Conservation (phyloP, 148 eudicot genomes). For the Rhododendron vialii region DNA sequence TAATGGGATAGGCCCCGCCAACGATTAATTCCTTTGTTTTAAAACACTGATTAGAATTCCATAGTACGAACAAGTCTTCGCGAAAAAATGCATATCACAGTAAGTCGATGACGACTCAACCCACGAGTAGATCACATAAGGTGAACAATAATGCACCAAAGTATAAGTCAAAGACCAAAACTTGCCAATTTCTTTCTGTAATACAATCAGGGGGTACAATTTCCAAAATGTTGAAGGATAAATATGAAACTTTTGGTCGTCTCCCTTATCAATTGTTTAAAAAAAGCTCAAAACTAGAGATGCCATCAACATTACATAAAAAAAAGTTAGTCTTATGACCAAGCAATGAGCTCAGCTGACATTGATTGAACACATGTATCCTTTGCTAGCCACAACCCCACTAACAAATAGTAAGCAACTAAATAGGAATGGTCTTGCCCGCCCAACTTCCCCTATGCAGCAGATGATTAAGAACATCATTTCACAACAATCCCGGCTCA, state of each 20-base stretch:
- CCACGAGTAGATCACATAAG: neutral
- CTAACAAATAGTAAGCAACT: neutral
- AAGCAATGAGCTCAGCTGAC: neutral
- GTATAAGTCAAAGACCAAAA: neutral
- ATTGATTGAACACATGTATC: neutral
- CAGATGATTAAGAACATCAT: neutral
- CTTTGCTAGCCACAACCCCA: neutral
- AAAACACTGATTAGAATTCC: neutral
- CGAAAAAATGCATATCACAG: neutral
- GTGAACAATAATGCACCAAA: neutral
- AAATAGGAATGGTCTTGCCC: neutral
- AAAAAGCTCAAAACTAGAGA: neutral
- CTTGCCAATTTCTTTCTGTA: neutral
- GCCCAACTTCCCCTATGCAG: neutral
- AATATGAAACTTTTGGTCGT: neutral
- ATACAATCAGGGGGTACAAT: neutral
- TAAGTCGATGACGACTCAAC: neutral
- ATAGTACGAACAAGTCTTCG: neutral
- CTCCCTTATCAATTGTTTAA: neutral
- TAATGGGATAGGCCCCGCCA: too few species aligned
- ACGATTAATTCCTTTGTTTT: too few species aligned
- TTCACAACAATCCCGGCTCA: neutral
- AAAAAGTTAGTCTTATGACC: neutral
- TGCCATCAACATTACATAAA: neutral
- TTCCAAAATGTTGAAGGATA: neutral